Conservation (phyloP, 2,329 filamentous ascomycete species). For the Macrophomina phaseolina region DNA sequence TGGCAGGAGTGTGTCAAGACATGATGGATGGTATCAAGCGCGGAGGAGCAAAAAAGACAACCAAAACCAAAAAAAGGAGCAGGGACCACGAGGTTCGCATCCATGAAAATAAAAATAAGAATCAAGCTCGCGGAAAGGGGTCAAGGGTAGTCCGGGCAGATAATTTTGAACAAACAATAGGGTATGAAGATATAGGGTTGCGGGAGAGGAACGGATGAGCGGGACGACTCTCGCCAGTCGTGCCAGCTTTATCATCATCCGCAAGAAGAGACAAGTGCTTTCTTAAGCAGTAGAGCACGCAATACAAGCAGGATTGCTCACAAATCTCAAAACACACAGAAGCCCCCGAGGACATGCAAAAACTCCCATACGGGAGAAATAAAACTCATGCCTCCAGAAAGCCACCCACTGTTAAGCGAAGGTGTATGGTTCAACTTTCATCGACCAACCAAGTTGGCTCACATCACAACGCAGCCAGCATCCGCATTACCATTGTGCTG, state of each 20-base stretch:
- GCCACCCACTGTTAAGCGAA: constrained; percentile 24
- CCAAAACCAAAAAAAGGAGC: constrained; percentile 1
- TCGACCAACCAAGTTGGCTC: neutral
- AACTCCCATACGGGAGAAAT: constrained; percentile 25
- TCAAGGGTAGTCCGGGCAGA: no score
- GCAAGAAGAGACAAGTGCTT: neutral
- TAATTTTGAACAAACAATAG: no score
- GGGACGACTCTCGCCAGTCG: neutral
- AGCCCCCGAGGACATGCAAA: constrained; percentile 26
- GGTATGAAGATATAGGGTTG: neutral
- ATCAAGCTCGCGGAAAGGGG: neutral
- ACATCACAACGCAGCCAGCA: constrained; percentile 29
- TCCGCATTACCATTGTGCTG: constrained; percentile 24
- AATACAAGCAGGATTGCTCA: neutral
- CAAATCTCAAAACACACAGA: neutral
- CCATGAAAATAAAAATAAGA: neutral
- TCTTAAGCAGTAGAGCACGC: neutral
- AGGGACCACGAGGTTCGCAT: neutral
- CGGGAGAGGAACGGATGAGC: no score
- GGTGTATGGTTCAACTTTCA: constrained; percentile 11
- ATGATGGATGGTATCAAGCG: constrained; percentile 17
- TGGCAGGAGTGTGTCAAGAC: neutral
- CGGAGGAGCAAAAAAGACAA: constrained; percentile 4
- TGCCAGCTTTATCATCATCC: neutral
- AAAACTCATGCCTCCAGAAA: constrained; percentile 28